phyloP scores from a whole-genome alignment of 163 green algal species.

The Chloroidium sp. region DNA sequence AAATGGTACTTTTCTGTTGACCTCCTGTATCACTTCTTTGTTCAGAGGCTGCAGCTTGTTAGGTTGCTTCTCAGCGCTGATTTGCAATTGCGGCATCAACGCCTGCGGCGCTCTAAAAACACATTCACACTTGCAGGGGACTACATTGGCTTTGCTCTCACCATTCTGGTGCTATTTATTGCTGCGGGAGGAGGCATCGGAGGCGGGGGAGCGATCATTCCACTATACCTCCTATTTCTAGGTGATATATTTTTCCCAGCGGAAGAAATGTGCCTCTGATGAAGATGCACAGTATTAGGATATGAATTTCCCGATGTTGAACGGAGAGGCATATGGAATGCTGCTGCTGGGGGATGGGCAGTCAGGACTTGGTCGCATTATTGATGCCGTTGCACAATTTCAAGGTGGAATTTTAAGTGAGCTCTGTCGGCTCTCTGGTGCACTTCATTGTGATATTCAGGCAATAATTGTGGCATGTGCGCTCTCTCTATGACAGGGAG shows the following conservation, averaged over 20 bases:
- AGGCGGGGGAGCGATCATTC: slow-evolving; percentile 44
- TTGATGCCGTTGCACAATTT: no score
- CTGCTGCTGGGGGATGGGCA: neutral
- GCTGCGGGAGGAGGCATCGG: slow-evolving; percentile 54
- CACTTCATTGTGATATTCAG: slow-evolving; percentile 1
- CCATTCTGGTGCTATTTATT: slow-evolving; percentile 32
- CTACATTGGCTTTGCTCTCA: slow-evolving; percentile 1
- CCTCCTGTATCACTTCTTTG: no score
- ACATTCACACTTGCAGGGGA: neutral
- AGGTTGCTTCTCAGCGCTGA: no score
- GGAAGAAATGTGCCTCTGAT: no score
- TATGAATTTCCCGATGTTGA: neutral
- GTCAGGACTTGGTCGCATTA: no score
- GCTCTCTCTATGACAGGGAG: neutral
- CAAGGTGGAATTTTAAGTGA: neutral
- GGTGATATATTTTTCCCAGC: neutral
- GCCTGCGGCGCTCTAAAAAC: neutral
- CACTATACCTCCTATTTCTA: slow-evolving; percentile 28
- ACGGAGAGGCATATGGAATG: neutral
- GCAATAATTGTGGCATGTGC: neutral
- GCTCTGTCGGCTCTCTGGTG: neutral
- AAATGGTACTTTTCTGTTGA: no score
- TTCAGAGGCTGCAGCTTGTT: no score
- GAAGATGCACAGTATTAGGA: no score
- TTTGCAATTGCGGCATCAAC: neutral